A percentile compares a stretch with the other conserved stretches of the same genome.
Conservation (phyloP, 2,329 filamentous ascomycete species). For the Torrubiellomyces zombiae region DNA sequence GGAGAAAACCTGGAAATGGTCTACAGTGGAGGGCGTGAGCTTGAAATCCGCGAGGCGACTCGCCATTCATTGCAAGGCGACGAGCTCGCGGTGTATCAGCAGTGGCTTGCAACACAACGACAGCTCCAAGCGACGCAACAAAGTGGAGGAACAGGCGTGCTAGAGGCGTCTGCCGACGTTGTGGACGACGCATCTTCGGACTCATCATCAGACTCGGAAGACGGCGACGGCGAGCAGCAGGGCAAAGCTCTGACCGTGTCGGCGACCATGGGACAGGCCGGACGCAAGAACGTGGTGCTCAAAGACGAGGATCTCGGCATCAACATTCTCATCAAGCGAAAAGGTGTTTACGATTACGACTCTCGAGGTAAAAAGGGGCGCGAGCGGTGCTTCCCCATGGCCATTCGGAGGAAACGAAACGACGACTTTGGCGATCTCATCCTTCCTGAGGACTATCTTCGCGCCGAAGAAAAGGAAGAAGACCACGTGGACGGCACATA, state of each 20-base stretch:
- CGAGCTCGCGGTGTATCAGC: conserved; percentile 71
- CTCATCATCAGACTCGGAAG: conserved; percentile 72
- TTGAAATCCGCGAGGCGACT: conserved; percentile 44
- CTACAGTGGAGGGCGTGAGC: conserved; percentile 43
- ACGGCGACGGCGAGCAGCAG: conserved; percentile 78
- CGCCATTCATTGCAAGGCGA: conserved; percentile 53
- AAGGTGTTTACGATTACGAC: conserved; percentile 85
- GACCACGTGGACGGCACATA: conserved; percentile 39
- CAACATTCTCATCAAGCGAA: conserved; percentile 75
- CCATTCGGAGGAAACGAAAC: conserved; percentile 58
- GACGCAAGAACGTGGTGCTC: conserved; percentile 69
- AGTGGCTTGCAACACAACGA: conserved; percentile 77
- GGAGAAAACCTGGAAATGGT: conserved; percentile 49
- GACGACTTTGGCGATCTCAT: conserved; percentile 95
- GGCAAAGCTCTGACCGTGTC: conserved; percentile 83
- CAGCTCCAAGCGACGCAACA: conserved; percentile 74
- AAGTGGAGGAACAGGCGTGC: conserved; percentile 44
- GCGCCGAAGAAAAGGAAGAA: conserved; percentile 77
- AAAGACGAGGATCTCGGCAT: conserved; percentile 85
- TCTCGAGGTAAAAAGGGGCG: conserved; percentile 80
- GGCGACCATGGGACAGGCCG: conserved; percentile 66
- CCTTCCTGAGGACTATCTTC: conserved; percentile 79
- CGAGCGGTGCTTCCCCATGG: conserved; percentile 81
- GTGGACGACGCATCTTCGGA: conserved; percentile 77
- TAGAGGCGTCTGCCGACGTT: conserved; percentile 56